These are phyloP conservation scores for Sporisorium exsertum DNA, from an alignment of 1,284 basidiomycete species.

Conservation along the genomic window DNA sequence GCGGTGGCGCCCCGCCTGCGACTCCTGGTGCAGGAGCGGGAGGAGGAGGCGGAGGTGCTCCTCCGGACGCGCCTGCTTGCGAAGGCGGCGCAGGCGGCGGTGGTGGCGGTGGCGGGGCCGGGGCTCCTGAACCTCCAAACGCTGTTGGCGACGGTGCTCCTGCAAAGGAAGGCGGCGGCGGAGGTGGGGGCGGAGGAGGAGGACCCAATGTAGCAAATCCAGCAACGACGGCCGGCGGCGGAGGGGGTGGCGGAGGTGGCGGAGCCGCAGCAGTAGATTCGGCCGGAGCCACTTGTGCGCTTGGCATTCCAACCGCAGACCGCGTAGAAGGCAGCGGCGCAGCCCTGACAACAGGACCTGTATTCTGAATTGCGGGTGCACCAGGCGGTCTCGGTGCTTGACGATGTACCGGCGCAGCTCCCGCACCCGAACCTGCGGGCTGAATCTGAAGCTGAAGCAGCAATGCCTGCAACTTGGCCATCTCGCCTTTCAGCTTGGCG, in stretches of 20 bases:
- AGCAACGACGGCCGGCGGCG: slow-evolving; percentile 15
- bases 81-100: slow-evolving; percentile 30
- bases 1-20: slow-evolving; percentile 13
- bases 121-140: slow-evolving; percentile 2
- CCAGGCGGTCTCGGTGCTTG: slow-evolving; percentile 45
- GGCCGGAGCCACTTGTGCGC: background rate
- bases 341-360: background rate
- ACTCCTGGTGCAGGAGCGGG: slow-evolving; percentile 31
- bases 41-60: slow-evolving; percentile 40
- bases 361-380: slow-evolving; percentile 10
- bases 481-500: slow-evolving; percentile 32
- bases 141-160: slow-evolving; percentile 6
- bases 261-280: background rate
- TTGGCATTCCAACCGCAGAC: background rate
- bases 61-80: slow-evolving; percentile 3
- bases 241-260: slow-evolving; percentile 19
- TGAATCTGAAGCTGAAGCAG: slow-evolving; percentile 52
- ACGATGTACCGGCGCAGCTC: slow-evolving; percentile 35
- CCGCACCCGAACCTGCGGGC: slow-evolving; percentile 21
- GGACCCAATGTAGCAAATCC: background rate
- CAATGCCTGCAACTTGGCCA: slow-evolving; percentile 53
- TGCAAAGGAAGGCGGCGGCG: slow-evolving; percentile 33
- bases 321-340: slow-evolving; percentile 9
- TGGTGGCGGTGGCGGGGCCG: slow-evolving; percentile 22
- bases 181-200: slow-evolving; percentile 44